Percentiles rank a stretch among this genome's conserved stretches.
phyloP scores from a whole-genome alignment of 768 basidiomycete species.

The Leccinum subgranulosum region DNA sequence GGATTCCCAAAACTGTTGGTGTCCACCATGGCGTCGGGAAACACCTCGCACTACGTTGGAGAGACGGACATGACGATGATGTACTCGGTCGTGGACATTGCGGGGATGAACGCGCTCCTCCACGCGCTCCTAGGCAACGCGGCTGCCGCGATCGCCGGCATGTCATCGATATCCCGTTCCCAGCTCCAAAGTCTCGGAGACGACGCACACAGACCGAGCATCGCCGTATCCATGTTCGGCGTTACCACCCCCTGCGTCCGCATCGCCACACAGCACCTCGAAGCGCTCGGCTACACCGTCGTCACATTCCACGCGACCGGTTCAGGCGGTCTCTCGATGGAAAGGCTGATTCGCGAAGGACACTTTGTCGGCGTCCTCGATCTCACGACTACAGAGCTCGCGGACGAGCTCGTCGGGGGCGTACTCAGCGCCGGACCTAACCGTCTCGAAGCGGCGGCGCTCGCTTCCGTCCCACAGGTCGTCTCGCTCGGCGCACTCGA shows the following conservation, averaged over 20 bases:
- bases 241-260: slow-evolving; percentile 21
- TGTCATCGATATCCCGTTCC: slow-evolving; percentile 8
- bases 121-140: slow-evolving; percentile 24
- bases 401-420: slow-evolving; percentile 31
- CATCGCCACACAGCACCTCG: slow-evolving; percentile 18
- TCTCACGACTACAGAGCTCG: slow-evolving; percentile 33
- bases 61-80: slow-evolving; percentile 33
- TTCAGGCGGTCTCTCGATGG: slow-evolving; percentile 30
- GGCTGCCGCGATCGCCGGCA: slow-evolving; percentile 24
- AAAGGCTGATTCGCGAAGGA: slow-evolving; percentile 24
- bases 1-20: slow-evolving; percentile 31
- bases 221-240: slow-evolving; percentile 31
- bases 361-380: slow-evolving; percentile 28
- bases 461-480: slow-evolving; percentile 24
- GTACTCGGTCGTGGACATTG: slow-evolving; percentile 30
- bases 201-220: neutral
- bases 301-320: slow-evolving; percentile 29
- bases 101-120: slow-evolving; percentile 28
- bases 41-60: slow-evolving; percentile 26
- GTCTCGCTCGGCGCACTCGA: slow-evolving; percentile 32
- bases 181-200: neutral
- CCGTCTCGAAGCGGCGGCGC: slow-evolving; percentile 26
- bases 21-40: slow-evolving; percentile 32
- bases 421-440: slow-evolving; percentile 26
- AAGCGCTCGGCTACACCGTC: slow-evolving; percentile 24